Base-by-base conservation (phyloP, 192 early-diverging fungal genomes). In the Linnemannia schmuckeri region DNA sequence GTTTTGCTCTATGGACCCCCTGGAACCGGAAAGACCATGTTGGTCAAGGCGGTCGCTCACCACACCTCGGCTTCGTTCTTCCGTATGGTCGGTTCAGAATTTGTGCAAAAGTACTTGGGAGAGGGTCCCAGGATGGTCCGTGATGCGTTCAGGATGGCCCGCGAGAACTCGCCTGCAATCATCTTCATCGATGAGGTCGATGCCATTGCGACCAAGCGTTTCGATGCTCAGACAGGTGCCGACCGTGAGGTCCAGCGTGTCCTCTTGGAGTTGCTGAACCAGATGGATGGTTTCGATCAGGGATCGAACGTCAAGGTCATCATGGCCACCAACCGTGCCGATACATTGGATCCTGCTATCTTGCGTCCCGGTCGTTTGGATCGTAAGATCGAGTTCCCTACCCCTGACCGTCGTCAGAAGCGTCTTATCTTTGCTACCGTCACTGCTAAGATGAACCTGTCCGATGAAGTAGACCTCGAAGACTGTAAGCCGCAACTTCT, bases 171-270 rank as follows among this genome's bases (percentile, higher is more conserved):
- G 47, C 99, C 99, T 9, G 93, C 96, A 13, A 99, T 99, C 83
- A 97, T 99, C 74, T 99, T 99, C 86, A 99, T 99, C 79, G 99
- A 99, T 87, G 98, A 99, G 91, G 96, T 99, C 73, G 99, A 99
- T 90, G 97, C 99, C 37, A 96, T 99, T 88, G 99, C 97, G 24
- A 98, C 97, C 35, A 99, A 99, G 87, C 95, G 97, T 83, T 99
- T 97, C 79, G 99, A 99, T 89, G 97, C 99, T 9, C 97, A 98
- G 84, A 98, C 98, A 15, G 98, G 98, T 63, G 98, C 97, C 1
- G 98, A 99, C 90, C 95, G 98, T 75, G 98, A 99, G 92, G 97
- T 99, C 44, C 98, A 99, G 88, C 95, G 98, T 90, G 98, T 98
- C 82, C 91, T 99, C 49, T 91, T 99, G 10, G 98, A 99, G 90